These are phyloP conservation scores for Lactarius tabidus DNA, from an alignment of 768 basidiomycete species.

Conservation along the genomic window DNA sequence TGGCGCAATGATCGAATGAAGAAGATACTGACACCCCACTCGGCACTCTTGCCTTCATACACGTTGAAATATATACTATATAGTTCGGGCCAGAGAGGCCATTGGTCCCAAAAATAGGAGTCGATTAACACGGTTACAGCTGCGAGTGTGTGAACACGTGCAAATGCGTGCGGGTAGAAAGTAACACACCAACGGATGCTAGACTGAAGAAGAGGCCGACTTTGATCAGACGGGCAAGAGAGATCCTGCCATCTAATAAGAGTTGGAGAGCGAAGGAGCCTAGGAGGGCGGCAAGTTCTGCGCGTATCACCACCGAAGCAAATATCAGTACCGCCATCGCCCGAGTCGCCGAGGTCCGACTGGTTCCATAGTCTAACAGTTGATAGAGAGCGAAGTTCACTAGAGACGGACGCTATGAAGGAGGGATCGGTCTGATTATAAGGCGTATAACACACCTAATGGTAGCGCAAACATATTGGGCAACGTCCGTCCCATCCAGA, in stretches of 20 bases:
- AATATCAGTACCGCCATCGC: constrained; percentile 63
- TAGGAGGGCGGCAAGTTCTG: constrained; percentile 71
- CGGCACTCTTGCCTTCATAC: constrained; percentile 73
- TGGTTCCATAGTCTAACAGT: constrained; percentile 42
- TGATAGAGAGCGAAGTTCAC: constrained; percentile 57
- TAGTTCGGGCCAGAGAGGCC: constrained; percentile 84
- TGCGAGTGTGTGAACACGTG: constrained; percentile 28
- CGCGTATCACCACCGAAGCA: constrained; percentile 67
- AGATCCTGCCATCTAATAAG: constrained; percentile 40
- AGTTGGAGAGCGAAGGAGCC: constrained; percentile 56
- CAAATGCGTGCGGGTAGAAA: background rate
- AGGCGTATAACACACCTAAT: constrained; percentile 49
- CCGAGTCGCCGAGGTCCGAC: constrained; percentile 31
- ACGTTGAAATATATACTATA: constrained; percentile 81
- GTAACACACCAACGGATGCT: constrained; percentile 47
- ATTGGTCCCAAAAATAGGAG: constrained; percentile 78
- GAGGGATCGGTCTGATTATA: background rate
- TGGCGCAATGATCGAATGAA: background rate
- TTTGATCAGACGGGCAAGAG: constrained; percentile 42
- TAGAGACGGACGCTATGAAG: constrained; percentile 27
- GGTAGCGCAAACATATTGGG: constrained; percentile 92
- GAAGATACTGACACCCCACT: constrained; percentile 79
- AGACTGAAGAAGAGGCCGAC: constrained; percentile 49
- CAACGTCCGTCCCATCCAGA: constrained; percentile 90
- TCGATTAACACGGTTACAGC: constrained; percentile 66